phyloP scores from a whole-genome alignment of 2,329 filamentous ascomycete genomes.

The Botrytis deweyae region DNA sequence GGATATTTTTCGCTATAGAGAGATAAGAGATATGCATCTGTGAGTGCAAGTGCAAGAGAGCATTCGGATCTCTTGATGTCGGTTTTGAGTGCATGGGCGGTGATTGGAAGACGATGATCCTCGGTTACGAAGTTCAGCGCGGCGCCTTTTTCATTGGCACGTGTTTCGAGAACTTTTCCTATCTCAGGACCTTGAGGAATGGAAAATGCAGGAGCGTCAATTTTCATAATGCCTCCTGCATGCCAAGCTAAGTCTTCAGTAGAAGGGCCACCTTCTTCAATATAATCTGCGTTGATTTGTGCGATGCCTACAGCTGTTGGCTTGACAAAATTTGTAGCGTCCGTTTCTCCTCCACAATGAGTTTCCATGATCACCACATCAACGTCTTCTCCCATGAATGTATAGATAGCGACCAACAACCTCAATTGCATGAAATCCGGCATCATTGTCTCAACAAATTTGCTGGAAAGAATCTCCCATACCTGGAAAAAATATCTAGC shows the following conservation, averaged over 20 bases:
- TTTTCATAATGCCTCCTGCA: constrained; percentile 69
- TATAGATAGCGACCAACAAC: constrained; percentile 62
- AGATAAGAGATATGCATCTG: constrained; percentile 41
- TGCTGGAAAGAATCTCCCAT: constrained; percentile 27
- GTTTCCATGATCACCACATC: constrained; percentile 63
- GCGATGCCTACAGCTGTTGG: constrained; percentile 60
- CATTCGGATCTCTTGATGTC: constrained; percentile 58
- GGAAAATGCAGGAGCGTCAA: constrained; percentile 57
- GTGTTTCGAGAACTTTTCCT: constrained; percentile 46
- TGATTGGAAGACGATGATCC: constrained; percentile 27
- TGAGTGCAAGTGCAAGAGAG: constrained; percentile 50
- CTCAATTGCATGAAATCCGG: constrained; percentile 58
- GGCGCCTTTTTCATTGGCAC: constrained; percentile 52
- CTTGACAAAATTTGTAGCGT: constrained; percentile 61
- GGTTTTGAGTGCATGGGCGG: constrained; percentile 43
- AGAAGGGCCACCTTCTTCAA: constrained; percentile 58
- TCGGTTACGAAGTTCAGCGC: constrained; percentile 35
- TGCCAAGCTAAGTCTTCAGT: constrained; percentile 68
- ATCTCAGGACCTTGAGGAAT: constrained; percentile 51
- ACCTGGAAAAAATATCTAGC: constrained; percentile 37
- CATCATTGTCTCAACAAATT: constrained; percentile 47
- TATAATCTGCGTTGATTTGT: constrained; percentile 64
- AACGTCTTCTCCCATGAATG: constrained; percentile 61
- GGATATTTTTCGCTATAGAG: constrained; percentile 40
- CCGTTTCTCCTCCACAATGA: constrained; percentile 63